These are phyloP conservation scores for Glomus cerebriforme DNA, from an alignment of 192 early-diverging fungal genomes.

Conservation along the genomic window DNA sequence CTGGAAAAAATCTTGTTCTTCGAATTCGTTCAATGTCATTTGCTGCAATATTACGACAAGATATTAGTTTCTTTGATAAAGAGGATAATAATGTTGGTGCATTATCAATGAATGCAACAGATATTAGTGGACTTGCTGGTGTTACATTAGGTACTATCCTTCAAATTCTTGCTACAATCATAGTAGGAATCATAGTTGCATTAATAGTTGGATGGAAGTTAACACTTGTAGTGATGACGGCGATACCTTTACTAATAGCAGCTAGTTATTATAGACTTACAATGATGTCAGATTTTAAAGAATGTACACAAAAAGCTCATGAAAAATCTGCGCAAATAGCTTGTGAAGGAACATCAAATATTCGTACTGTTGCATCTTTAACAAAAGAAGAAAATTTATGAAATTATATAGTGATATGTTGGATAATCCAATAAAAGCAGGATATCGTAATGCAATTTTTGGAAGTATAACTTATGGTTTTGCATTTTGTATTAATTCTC, in stretches of 20 bases:
- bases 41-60: conserved; percentile 66
- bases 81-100: conserved; percentile 67
- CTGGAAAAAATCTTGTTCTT: conserved; percentile 62
- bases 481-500: conserved; percentile 44
- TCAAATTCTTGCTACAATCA: conserved; percentile 33
- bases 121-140: conserved; percentile 37
- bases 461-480: too few relatives aligned
- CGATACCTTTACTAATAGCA: conserved; percentile 64
- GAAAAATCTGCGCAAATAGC: conserved; percentile 65
- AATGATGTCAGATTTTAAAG: conserved; percentile 46
- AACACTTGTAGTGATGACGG: too few relatives aligned
- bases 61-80: conserved; percentile 73
- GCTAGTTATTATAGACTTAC: conserved; percentile 63
- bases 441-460: conserved; percentile 34
- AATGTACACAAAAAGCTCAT: conserved; percentile 63
- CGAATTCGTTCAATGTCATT: conserved; percentile 64
- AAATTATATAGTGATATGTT: conserved; percentile 41
- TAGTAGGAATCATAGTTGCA: conserved; percentile 40
- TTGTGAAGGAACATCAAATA: conserved; percentile 71
- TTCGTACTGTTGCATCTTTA: conserved; percentile 72
- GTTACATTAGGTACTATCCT: conserved; percentile 27
- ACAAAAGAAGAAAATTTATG: conserved; percentile 52
- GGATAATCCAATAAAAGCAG: conserved; percentile 45
- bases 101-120: conserved; percentile 67
- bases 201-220: conserved; percentile 63